These are phyloP conservation scores for Pleurotus pulmonarius DNA, from an alignment of 768 basidiomycete genomes.

Conservation along the genomic window DNA sequence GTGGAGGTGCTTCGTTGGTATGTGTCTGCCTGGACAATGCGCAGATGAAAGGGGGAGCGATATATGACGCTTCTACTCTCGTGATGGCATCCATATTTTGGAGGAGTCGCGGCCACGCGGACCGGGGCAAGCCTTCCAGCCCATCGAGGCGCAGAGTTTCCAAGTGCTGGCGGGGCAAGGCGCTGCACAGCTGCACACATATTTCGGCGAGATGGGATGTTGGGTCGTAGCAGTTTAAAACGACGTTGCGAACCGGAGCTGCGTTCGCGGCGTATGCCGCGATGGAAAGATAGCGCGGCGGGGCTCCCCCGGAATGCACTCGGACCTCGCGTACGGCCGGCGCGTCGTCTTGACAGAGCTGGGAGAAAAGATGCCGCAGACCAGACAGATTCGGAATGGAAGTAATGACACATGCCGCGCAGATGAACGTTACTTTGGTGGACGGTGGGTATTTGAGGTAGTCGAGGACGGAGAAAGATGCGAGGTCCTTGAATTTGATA, in stretches of 20 bases:
- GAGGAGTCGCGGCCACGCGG: not conserved
- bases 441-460: not conserved
- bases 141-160: not conserved
- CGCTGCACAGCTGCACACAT: not conserved
- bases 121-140: not conserved
- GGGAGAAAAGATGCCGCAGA: not conserved
- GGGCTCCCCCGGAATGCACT: not conserved
- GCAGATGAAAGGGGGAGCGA: not conserved
- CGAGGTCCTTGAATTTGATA: not conserved
- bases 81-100: not conserved
- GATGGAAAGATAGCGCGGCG: constrained; percentile 2
- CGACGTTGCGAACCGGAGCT: not conserved
- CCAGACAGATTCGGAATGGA: not conserved
- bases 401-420: no score
- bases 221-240: not conserved
- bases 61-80: not conserved
- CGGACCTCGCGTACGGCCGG: not conserved
- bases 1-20: not conserved
- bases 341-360: not conserved
- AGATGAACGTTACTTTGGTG: not conserved
- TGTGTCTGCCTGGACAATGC: not conserved
- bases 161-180: not conserved
- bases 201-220: not conserved
- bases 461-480: not conserved
- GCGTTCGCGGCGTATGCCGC: not conserved